phyloP scores from a whole-genome alignment of 2,329 filamentous ascomycete genomes.

The Colletotrichum tamarilloi region DNA sequence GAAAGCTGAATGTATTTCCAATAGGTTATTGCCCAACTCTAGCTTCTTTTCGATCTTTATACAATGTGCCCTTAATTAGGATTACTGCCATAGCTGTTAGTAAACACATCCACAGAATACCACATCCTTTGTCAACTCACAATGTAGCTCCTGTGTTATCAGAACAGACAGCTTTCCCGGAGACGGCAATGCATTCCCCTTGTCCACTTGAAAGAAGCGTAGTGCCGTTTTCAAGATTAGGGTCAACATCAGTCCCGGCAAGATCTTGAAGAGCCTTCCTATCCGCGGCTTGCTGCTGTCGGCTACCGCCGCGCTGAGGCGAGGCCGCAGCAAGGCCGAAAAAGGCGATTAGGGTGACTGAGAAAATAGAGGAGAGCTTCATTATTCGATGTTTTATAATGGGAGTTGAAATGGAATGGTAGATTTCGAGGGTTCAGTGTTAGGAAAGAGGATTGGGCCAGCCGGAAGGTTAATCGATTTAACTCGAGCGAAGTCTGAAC shows the following conservation, averaged over 20 bases:
- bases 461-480: no score
- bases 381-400: not conserved
- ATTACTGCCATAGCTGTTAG: not conserved
- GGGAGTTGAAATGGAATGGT: not conserved
- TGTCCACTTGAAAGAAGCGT: slow-evolving; percentile 17
- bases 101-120: not conserved
- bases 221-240: slow-evolving; percentile 24
- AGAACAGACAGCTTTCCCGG: slow-evolving; percentile 21
- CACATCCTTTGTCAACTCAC: not conserved
- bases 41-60: no score
- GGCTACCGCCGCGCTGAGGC: slow-evolving; percentile 17
- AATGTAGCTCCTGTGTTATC: slow-evolving; percentile 12
- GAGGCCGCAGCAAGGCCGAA: slow-evolving; percentile 8
- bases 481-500: no score
- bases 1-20: no score
- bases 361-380: not conserved
- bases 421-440: no score
- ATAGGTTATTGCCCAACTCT: no score
- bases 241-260: slow-evolving; percentile 19
- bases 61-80: no score
- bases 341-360: not conserved
- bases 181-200: slow-evolving; percentile 22
- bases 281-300: slow-evolving; percentile 12
- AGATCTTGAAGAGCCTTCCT: slow-evolving; percentile 20
- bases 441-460: no score